phyloP scores from a whole-genome alignment of 441 rosid species.

The Adansonia rubrostipa region DNA sequence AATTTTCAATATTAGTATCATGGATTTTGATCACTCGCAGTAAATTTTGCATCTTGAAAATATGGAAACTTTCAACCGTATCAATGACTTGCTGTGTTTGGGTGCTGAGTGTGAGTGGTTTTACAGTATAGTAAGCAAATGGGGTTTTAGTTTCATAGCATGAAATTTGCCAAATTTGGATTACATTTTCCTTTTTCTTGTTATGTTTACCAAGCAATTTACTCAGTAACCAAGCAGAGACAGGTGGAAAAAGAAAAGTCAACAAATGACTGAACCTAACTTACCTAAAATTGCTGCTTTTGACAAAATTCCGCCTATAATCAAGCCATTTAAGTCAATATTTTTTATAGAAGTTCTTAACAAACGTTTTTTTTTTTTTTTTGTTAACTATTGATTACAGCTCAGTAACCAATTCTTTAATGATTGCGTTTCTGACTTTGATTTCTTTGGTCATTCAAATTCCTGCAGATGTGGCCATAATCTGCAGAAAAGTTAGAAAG shows the following conservation, averaged over 20 bases:
- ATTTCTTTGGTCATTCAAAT: background rate
- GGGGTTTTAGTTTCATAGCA: background rate
- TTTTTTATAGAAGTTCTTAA: background rate
- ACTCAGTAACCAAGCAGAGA: slow-evolving; percentile 31
- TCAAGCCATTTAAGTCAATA: slow-evolving; percentile 21
- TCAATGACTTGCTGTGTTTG: background rate
- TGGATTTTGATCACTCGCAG: background rate
- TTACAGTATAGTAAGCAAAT: background rate
- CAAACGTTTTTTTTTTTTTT: slow-evolving; percentile 19
- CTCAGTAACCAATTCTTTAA: slow-evolving; percentile 18
- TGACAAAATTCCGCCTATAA: slow-evolving; percentile 29
- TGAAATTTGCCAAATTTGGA: slow-evolving; percentile 15
- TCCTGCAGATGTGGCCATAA: background rate
- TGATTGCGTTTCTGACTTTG: slow-evolving; percentile 20
- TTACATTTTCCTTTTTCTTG: background rate
- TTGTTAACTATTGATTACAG: slow-evolving; percentile 2
- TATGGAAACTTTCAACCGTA: slow-evolving; percentile 8
- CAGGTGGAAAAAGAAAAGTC: slow-evolving; percentile 47
- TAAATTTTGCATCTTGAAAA: background rate
- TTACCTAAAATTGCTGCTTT: slow-evolving; percentile 44
- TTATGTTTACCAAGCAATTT: slow-evolving; percentile 29
- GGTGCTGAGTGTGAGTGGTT: background rate
- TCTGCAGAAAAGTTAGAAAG: background rate
- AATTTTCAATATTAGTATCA: background rate
- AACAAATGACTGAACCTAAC: slow-evolving; percentile 47